Percentiles rank a stretch among this genome's conserved stretches.
Conservation (phyloP, 192 early-diverging fungal genomes). For the Lobosporangium transversale region DNA sequence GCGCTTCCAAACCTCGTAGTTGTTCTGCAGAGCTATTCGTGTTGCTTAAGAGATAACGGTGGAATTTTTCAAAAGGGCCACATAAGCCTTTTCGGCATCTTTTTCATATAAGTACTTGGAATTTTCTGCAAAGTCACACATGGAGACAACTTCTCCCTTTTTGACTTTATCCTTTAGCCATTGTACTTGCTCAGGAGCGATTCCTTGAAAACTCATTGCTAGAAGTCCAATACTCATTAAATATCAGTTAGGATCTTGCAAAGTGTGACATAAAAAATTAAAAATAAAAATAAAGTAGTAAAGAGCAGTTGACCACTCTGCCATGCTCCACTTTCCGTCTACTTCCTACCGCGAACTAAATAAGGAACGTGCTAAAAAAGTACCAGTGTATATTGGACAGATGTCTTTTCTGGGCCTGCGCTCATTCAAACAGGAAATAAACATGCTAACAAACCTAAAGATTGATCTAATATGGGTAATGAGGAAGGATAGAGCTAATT, state of each 20-base stretch:
- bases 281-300: slow-evolving; percentile 9
- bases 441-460: no score
- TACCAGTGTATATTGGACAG: slow-evolving; percentile 22
- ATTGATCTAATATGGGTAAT: no score
- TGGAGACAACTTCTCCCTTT: background rate
- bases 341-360: slow-evolving; percentile 27
- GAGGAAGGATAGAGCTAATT: no score
- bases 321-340: slow-evolving; percentile 25
- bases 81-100: slow-evolving; percentile 3
- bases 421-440: no score
- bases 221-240: slow-evolving; percentile 2
- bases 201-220: slow-evolving; percentile 7
- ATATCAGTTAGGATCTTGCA: slow-evolving; percentile 2
- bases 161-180: background rate
- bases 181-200: background rate
- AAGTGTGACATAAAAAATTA: background rate
- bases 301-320: slow-evolving; percentile 25
- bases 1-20: slow-evolving; percentile 13
- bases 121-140: slow-evolving; percentile 5
- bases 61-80: slow-evolving; percentile 3
- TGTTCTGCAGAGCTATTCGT: background rate
- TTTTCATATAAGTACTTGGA: slow-evolving; percentile 6
- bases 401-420: slow-evolving; percentile 21
- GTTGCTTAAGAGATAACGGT: slow-evolving; percentile 1
- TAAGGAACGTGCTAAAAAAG: slow-evolving; percentile 15